These are phyloP conservation scores for Suhomyces sp. DNA, from an alignment of 805 yeast genomes.

Conservation along the genomic window DNA sequence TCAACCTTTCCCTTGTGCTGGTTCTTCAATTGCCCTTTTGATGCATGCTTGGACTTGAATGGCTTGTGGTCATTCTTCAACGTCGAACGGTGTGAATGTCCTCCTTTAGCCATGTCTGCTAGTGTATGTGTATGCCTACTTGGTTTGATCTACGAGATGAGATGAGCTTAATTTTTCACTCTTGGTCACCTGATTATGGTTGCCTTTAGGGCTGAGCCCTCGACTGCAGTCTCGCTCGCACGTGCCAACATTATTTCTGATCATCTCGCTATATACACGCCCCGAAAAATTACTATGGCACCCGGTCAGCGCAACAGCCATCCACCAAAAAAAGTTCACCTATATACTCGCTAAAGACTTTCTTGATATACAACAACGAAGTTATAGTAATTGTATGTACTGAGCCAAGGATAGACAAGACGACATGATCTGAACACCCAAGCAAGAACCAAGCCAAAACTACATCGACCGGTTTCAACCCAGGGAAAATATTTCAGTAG, in stretches of 20 bases:
- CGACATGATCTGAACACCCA: not conserved
- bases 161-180: constrained; percentile 9
- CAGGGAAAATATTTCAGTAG: not conserved
- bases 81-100: constrained; percentile 79
- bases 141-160: constrained; percentile 3
- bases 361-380: constrained; percentile 11
- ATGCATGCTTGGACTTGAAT: constrained; percentile 87
- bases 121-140: not conserved
- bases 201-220: not conserved
- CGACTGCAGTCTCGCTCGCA: not conserved
- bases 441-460: not conserved
- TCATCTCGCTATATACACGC: not conserved
- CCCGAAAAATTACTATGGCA: not conserved
- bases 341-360: not conserved
- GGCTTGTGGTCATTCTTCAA: constrained; percentile 82
- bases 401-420: not conserved
- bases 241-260: not conserved
- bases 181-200: not conserved
- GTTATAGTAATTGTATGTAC: constrained; percentile 19
- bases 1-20: constrained; percentile 85
- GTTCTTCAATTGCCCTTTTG: constrained; percentile 83
- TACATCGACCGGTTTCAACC: not conserved
- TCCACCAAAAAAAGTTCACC: not conserved
- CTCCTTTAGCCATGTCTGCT: constrained; percentile 53
- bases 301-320: not conserved